Base-by-base conservation (phyloP, 495 filamentous ascomycete genomes). In the Podospora appendiculata region DNA sequence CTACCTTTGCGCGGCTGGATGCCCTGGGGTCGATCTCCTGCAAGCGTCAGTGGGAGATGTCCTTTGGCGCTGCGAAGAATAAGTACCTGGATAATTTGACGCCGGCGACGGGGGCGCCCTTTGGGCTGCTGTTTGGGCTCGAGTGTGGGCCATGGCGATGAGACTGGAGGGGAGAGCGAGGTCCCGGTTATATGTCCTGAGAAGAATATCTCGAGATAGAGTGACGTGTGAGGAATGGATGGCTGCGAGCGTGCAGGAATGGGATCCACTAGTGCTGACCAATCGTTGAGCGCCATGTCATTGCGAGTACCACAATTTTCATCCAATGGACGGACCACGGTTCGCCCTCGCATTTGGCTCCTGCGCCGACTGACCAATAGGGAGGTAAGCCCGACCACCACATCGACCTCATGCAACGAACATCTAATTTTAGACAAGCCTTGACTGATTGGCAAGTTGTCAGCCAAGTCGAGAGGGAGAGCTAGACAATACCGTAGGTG, bases 31-130 rank as follows among this genome's bases (percentile, higher is more conserved):
- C 34, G 34, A 36, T 36, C 34, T 48, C 49, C 54, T 56, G 45
- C 54, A 56, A 56, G 54, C 45, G 47, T 57, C 47, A 58, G 55
- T 44, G 51, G 38, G 34, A 51, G 36, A 51, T 48, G 47, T 58
- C 55, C 36, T 58, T 58, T 54, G 55, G 47, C 51, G 51, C 51
- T 54, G 51, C 55, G 32, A 54, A 58, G 51, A 53, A 54, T 48
- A 58, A 48, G 51, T 58, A 58, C 55, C 55, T 58, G 47, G 55
- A 58, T 54, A 8, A 54, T 48, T 41, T 56, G 54, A 56, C 40
- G 54, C 54, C 48, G 48, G 49, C 19, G 40, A 56, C 47, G 38
- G 53, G 36, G 50, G 53, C 48, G 48, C 43, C 53, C 32, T 47
- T 5, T 43, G 53, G 48, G 44, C 48, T 48, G 48, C 48, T 56